Evolutionary conservation across 2,329 filamentous ascomycete genomes (phyloP).

Genomic region (Diaporthe aspalathi): DNA sequence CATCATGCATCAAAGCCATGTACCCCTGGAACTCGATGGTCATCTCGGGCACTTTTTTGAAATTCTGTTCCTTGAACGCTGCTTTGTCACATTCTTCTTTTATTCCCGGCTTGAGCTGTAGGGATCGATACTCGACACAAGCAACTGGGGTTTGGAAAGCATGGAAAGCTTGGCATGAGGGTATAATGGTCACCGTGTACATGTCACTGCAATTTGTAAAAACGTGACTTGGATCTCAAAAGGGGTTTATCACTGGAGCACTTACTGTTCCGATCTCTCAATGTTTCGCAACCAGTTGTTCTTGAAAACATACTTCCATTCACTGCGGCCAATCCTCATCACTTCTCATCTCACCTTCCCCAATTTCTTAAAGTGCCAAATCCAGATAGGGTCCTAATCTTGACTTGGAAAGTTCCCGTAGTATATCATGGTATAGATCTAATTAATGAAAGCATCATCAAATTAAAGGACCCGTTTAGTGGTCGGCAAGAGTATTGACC

Average conservation of each 20-base stretch:
- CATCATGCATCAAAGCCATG: background rate
- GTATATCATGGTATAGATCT: constrained; percentile 48
- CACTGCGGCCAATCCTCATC: background rate
- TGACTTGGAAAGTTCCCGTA: constrained; percentile 41
- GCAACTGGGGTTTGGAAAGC: constrained; percentile 29
- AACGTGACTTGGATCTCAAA: too few relatives aligned
- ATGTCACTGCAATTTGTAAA: too few relatives aligned
- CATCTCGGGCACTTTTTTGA: constrained; percentile 7
- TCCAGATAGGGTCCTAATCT: background rate
- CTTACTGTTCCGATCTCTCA: constrained; percentile 2
- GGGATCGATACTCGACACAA: background rate
- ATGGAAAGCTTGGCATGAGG: constrained; percentile 2
- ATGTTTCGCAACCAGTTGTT: background rate
- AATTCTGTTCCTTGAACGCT: background rate
- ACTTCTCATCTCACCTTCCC: background rate
- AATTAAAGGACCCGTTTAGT: constrained; percentile 49
- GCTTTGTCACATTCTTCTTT: background rate
- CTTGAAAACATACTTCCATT: background rate
- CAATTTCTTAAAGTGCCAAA: background rate
- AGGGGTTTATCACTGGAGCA: background rate
- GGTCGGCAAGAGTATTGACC: constrained; percentile 45
- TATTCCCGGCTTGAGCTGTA: background rate
- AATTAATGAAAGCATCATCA: constrained; percentile 52
- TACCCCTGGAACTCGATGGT: background rate
- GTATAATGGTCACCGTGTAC: background rate